Evolutionary conservation across 108 stramenopile genomes (phyloP), one percentile per base, ranked within the genome.

Genomic region (Tribonema minus): DNA sequence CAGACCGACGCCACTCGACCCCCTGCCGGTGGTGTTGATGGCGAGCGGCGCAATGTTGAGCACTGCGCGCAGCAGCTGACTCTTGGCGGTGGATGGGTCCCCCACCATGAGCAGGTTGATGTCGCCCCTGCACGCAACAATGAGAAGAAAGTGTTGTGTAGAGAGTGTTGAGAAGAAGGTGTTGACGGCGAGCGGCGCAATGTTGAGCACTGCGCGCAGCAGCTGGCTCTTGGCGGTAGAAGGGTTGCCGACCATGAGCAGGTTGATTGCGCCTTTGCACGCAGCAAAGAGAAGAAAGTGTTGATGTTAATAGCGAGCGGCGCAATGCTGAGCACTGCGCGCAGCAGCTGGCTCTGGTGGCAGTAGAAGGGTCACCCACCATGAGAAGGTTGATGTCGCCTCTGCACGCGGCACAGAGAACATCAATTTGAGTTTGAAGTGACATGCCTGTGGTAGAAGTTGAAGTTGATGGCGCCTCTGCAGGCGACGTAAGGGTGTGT

Each of bases 81-180:
- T 90, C 88, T 99, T 99, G 59, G 96, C 98, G n/a, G 96, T 98
- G 28, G 93, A 94, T 1, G 98, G 98, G 89, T 99, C 98, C 6
- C 98, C 98, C 37, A 99, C 98, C 95, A 99, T 96, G 63, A 99
- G 88, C 71, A 99, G 90, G 82, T 99, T 99, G 70, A 99, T 97
- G 81, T 99, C 98, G 61, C 98, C 98, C 80, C 98, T 54, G 46
- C 20, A 15, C 46, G 20, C 20, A 54, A 54, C n/a, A n/a, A n/a
- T n/a, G n/a, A 91, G 63, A 98, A 83, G 84, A 95, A 93, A 2
- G 63, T 64, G 60, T 61, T 61, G n/a, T 9, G n/a, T 25, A 25
- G n/a, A 3, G 7, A 12, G 60, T 9, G 60, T 25, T 25, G n/a
- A 3, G 60, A 61, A 25, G 60, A 25, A 61, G 60, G 79, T 80